phyloP scores from a whole-genome alignment of 805 yeast genomes.

The Candida ponderosae region DNA sequence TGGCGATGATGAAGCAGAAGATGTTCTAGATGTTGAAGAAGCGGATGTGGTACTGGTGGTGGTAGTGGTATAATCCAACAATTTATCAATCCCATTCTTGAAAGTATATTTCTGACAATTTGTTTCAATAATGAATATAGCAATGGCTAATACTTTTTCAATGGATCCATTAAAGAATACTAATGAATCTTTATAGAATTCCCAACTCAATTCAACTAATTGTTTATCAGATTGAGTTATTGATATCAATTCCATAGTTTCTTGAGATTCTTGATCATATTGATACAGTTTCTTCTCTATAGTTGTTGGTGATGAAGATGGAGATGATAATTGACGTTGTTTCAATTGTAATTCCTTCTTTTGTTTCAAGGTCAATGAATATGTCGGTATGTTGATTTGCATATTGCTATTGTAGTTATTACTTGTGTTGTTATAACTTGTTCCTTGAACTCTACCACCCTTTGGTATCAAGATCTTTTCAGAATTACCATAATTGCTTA shows the following conservation, averaged over 20 bases:
- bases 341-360: background rate
- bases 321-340: background rate
- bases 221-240: slow-evolving; percentile 25
- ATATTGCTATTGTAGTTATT: slow-evolving; percentile 5
- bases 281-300: slow-evolving; percentile 6
- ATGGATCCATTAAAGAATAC: slow-evolving; percentile 38
- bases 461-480: slow-evolving; percentile 1
- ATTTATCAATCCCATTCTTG: background rate
- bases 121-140: slow-evolving; percentile 24
- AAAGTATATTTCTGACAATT: background rate
- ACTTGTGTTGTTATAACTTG: background rate
- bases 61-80: background rate
- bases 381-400: slow-evolving; percentile 10
- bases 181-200: slow-evolving; percentile 31
- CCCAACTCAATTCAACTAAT: slow-evolving; percentile 27
- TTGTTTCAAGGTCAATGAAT: slow-evolving; percentile 3
- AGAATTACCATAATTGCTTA: no score
- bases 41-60: background rate
- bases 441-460: slow-evolving; percentile 29
- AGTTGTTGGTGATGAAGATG: background rate
- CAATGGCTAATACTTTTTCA: slow-evolving; percentile 27
- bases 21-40: no score
- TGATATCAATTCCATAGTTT: slow-evolving; percentile 26
- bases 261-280: slow-evolving; percentile 16
- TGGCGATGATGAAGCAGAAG: no score